Evolutionary conservation across 2,329 filamentous ascomycete genomes (phyloP), one percentile per base, ranked within the genome.

Genomic region (Helotiales sp.): DNA sequence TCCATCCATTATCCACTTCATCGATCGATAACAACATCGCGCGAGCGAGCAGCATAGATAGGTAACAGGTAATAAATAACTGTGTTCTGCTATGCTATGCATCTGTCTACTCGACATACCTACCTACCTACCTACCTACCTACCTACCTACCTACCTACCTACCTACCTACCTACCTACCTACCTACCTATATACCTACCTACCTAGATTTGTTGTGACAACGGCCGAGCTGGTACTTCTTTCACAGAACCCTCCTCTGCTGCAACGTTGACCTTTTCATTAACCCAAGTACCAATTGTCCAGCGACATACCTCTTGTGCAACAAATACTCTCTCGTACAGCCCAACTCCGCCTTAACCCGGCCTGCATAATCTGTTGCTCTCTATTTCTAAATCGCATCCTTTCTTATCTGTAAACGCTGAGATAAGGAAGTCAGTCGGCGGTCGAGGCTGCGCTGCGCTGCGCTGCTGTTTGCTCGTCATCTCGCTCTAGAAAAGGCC

Each of bases 351-450:
- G 6, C 47, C 22, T n/a, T 13, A 50, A 26, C 22, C 47, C 47
- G 22, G 45, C 45, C 45, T 54, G 50, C 50, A 54, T 32, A 54
- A 22, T 8, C 50, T 32, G 28, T 20, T 32, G 17, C 52, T 34
- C 28, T 40, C 54, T 57, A 24, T 57, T 57, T 32, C 54, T 57
- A 13, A n/a, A 6, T 34, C 54, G 54, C 30, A 37, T 57, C n/a
- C n/a, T n/a, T n/a, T n/a, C 54, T 37, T 37, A 57, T 57, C 54
- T 57, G 3, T 32, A 57, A 40, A 57, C 54, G 54, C 54, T 22
- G 30, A 57, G 54, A 57, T 57, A 57, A 57, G 54, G 54, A 37
- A 10, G 52, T 4, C 15, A n/a, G n/a, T n/a, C n/a, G n/a, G n/a
- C n/a, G n/a, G n/a, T n/a, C n/a, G n/a, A n/a, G n/a, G n/a, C n/a